Conservation (phyloP, 331 rosid genomes). For the Prunus yedoensis region DNA sequence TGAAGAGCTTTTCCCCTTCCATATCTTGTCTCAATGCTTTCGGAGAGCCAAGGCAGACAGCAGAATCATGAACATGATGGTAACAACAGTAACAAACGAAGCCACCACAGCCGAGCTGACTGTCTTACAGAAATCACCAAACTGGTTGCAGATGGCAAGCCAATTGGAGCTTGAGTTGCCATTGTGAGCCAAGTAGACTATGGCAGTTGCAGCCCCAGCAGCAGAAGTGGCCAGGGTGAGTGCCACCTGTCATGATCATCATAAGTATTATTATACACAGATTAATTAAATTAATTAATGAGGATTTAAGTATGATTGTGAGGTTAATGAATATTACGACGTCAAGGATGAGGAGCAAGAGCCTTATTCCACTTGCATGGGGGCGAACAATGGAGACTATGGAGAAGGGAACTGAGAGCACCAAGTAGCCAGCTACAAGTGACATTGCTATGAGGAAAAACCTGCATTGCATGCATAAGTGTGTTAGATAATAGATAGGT, state of each 20-base stretch:
- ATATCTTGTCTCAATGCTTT: slow-evolving; percentile 21
- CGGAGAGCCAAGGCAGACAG: slow-evolving; percentile 61
- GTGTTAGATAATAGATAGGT: not conserved
- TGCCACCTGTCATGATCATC: slow-evolving; percentile 45
- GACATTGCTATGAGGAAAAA: slow-evolving; percentile 74
- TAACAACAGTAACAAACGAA: slow-evolving; percentile 46
- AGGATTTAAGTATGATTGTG: not conserved
- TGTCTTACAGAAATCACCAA: slow-evolving; percentile 60
- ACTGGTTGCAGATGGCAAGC: slow-evolving; percentile 84
- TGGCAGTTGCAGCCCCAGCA: slow-evolving; percentile 65
- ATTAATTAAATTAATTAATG: not conserved
- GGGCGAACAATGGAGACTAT: slow-evolving; percentile 66
- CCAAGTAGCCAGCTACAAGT: slow-evolving; percentile 69
- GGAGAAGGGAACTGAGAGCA: slow-evolving; percentile 79
- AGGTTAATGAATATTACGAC: slow-evolving; percentile 38
- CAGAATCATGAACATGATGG: slow-evolving; percentile 44
- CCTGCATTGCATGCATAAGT: slow-evolving; percentile 40
- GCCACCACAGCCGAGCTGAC: slow-evolving; percentile 74
- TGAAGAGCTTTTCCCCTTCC: not conserved
- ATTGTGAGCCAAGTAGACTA: slow-evolving; percentile 78
- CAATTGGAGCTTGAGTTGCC: slow-evolving; percentile 72
- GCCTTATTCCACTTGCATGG: slow-evolving; percentile 50
- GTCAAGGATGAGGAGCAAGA: slow-evolving; percentile 71
- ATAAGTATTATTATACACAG: not conserved
- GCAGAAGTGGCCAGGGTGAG: slow-evolving; percentile 64